Evolutionary conservation across 2,329 filamentous ascomycete species (phyloP).

Genomic region (Drechslerella stenobrocha): DNA sequence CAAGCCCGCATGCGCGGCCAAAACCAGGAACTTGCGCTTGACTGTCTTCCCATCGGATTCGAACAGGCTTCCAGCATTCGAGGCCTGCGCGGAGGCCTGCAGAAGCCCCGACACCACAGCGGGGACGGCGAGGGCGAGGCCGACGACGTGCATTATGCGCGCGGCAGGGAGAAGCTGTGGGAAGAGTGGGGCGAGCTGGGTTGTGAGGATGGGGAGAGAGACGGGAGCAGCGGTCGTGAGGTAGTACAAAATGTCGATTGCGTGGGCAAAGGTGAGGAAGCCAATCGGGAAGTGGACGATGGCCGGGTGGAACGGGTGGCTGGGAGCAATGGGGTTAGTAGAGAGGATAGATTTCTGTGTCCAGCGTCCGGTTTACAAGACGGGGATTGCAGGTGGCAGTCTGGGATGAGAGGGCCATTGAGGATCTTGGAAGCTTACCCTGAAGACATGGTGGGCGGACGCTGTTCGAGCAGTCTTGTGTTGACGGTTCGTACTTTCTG

Average conservation of each 20-base stretch:
- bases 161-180: constrained; percentile 27
- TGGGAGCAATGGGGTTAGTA: constrained; percentile 6
- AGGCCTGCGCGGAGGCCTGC: constrained; percentile 23
- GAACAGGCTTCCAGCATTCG: constrained; percentile 25
- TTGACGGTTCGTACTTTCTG: too few relatives aligned
- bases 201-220: constrained; percentile 27
- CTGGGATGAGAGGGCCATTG: too few relatives aligned
- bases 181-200: constrained; percentile 19
- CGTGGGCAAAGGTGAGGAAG: constrained; percentile 40
- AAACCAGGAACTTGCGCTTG: constrained; percentile 34
- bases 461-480: too few relatives aligned
- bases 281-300: constrained; percentile 47
- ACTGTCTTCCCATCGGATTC: constrained; percentile 42
- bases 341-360: not conserved
- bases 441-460: too few relatives aligned
- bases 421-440: too few relatives aligned
- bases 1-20: constrained; percentile 29
- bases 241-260: constrained; percentile 44
- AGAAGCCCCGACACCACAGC: constrained; percentile 24
- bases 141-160: constrained; percentile 35
- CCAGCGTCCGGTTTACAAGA: not conserved
- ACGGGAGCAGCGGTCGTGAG: constrained; percentile 13
- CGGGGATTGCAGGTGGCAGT: not conserved
- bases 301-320: constrained; percentile 41
- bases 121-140: constrained; percentile 33